A percentile compares a stretch with the other conserved stretches of the same genome.
These are phyloP conservation scores for Nigrospora oryzae DNA, from an alignment of 2,329 filamentous ascomycete genomes.

Conservation along the genomic window DNA sequence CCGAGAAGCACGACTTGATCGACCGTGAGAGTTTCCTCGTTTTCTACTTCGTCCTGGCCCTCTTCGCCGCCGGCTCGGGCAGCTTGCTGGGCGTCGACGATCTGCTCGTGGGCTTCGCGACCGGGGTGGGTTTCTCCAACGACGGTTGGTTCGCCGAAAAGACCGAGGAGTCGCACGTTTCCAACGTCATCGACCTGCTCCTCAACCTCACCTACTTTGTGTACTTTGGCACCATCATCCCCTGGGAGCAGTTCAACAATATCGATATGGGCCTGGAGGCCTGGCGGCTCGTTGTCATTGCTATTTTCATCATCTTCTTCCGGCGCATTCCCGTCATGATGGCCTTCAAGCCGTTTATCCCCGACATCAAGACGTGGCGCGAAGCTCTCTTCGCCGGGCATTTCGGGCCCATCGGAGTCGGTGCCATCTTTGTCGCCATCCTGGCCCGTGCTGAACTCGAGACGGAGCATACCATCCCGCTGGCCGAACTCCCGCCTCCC, in stretches of 20 bases:
- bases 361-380: conserved; percentile 96
- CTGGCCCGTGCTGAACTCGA: conserved; percentile 89
- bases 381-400: conserved; percentile 95
- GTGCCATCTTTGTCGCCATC: conserved; percentile 91
- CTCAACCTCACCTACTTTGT: conserved; percentile 98
- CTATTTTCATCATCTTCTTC: conserved; percentile 91
- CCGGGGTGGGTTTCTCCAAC: conserved; percentile 97
- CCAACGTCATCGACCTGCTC: conserved; percentile 95
- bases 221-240: conserved; percentile 93
- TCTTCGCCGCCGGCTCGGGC: conserved; percentile 92
- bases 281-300: conserved; percentile 89
- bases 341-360: conserved; percentile 81
- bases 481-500: conserved; percentile 49
- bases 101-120: conserved; percentile 86
- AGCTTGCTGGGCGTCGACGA: conserved; percentile 89
- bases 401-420: conserved; percentile 95
- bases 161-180: conserved; percentile 96
- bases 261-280: conserved; percentile 64
- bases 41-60: conserved; percentile 93
- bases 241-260: conserved; percentile 86
- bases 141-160: conserved; percentile 98
- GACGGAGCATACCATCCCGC: conserved; percentile 64
- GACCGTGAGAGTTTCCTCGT: conserved; percentile 96
- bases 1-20: conserved; percentile 78
- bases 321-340: conserved; percentile 94